Percentiles rank a stretch among this genome's conserved stretches.
Evolutionary conservation across 306 rosid genomes (phyloP).

Genomic region (Abrus pulchellus): DNA sequence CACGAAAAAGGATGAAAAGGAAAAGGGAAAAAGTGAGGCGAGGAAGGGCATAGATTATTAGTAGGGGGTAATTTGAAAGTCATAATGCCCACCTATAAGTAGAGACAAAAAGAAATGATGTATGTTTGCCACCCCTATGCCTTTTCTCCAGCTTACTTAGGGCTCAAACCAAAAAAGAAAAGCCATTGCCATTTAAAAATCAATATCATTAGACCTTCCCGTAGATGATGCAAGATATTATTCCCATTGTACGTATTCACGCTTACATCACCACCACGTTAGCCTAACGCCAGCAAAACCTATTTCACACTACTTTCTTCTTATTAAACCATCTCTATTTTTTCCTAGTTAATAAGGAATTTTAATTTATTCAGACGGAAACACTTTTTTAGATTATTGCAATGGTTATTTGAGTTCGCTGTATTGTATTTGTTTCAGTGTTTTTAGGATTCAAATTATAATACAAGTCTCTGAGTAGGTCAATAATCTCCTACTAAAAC

Average conservation of each 20-base stretch:
- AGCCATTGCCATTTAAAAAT: slow-evolving; percentile 29
- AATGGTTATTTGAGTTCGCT: background rate
- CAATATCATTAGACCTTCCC: slow-evolving; percentile 30
- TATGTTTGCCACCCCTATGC: slow-evolving; percentile 76
- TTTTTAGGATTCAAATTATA: background rate
- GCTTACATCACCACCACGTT: slow-evolving; percentile 71
- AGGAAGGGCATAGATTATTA: slow-evolving; percentile 17
- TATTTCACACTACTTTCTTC: background rate
- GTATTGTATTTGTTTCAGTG: background rate
- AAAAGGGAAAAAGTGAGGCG: background rate
- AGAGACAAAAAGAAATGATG: slow-evolving; percentile 95
- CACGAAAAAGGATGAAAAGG: background rate
- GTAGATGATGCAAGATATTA: slow-evolving; percentile 47
- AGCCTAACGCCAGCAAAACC: slow-evolving; percentile 63
- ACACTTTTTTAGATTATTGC: background rate
- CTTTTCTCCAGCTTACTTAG: slow-evolving; percentile 51
- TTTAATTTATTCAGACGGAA: background rate
- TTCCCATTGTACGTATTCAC: slow-evolving; percentile 51
- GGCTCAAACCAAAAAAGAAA: slow-evolving; percentile 50
- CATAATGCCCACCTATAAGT: slow-evolving; percentile 67
- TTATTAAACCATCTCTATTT: background rate
- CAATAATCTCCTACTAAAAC: background rate
- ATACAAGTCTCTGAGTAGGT: background rate
- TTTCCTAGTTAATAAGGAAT: background rate
- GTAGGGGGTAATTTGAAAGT: slow-evolving; percentile 59